Evolutionary conservation across 202 grass and related monocot species (phyloP), one percentile per base, ranked within the genome.

Genomic region (Schoenoplectus triqueter): DNA sequence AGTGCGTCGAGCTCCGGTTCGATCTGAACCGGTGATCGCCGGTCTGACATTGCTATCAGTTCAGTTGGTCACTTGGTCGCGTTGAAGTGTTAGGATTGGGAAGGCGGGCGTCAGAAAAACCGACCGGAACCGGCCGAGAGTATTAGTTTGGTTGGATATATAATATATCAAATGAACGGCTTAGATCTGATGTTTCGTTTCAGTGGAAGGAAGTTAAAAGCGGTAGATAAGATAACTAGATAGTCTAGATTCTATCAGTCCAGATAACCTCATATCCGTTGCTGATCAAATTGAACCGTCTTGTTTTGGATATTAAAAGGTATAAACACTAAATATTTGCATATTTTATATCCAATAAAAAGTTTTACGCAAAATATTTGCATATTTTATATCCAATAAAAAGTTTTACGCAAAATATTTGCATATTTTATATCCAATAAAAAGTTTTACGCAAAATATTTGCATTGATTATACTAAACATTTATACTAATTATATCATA

Each of bases 1-100:
- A 97, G 64, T 19, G 80, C 86, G 10, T 81, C 86, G 6, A 91
- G 82, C 21, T 89, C 89, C 11, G 84, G 79, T 2, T 94, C 92
- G 39, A 90, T 45, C 67, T 65, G 54, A 62, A 75, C 63, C 64
- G 67, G 49, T 14, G 72, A 61, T 41, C 20, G 73, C 8, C 62
- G 84, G 61, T 40, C 75, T 20, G 80, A 85, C 63, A 82, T 83
- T 50, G 44, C 60, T 13, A 17, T 6, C 5, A 69, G 22, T 1
- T 61, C 52, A 55, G 51, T 55, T 78, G 20, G 10, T 45, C 20
- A 31, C 11, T 31, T 31, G 48, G 74, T 39, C 48, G 15, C 9
- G 10, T 75, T 76, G 71, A 76, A 7, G 22, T 50, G 40, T 39
- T 80, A 64, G 46, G 45, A 20, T 48, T 66, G 19, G 69, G 65